Conservation (phyloP, 768 basidiomycete genomes). For the Gyrodon lividus region DNA sequence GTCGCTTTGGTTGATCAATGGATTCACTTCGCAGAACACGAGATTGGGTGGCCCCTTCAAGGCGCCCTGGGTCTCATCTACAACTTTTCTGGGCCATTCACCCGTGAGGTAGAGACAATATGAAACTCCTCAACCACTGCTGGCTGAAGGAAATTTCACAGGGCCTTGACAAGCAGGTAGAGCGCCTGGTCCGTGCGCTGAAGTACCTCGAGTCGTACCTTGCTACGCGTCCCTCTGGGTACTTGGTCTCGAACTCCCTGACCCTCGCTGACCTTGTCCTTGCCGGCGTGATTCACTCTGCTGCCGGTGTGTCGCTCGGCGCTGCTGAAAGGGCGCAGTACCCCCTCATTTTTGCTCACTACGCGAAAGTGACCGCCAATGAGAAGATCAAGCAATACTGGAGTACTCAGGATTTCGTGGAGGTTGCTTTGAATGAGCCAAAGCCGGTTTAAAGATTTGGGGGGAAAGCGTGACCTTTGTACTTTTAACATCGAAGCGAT, state of each 20-base stretch:
- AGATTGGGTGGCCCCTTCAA: neutral
- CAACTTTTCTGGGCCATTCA: constrained; percentile 1
- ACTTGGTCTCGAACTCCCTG: constrained; percentile 13
- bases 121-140: too few relatives aligned
- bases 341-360: constrained; percentile 11
- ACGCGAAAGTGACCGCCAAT: constrained; percentile 15
- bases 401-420: constrained; percentile 7
- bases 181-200: constrained; percentile 8
- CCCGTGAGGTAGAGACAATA: constrained; percentile 7
- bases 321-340: constrained; percentile 13
- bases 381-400: constrained; percentile 10
- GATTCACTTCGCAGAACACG: constrained; percentile 19
- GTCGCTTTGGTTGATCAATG: constrained; percentile 18
- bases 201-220: constrained; percentile 16
- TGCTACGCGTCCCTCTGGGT: constrained; percentile 7
- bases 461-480: too few relatives aligned
- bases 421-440: constrained; percentile 3
- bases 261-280: constrained; percentile 21
- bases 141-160: neutral
- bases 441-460: neutral
- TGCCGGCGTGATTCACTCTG: neutral
- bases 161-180: neutral
- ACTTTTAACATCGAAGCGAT: too few relatives aligned
- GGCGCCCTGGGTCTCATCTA: neutral
- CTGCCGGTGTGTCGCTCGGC: constrained; percentile 1